phyloP scores from a whole-genome alignment of 2,329 filamentous ascomycete species.

The Ophiostoma piceae region DNA sequence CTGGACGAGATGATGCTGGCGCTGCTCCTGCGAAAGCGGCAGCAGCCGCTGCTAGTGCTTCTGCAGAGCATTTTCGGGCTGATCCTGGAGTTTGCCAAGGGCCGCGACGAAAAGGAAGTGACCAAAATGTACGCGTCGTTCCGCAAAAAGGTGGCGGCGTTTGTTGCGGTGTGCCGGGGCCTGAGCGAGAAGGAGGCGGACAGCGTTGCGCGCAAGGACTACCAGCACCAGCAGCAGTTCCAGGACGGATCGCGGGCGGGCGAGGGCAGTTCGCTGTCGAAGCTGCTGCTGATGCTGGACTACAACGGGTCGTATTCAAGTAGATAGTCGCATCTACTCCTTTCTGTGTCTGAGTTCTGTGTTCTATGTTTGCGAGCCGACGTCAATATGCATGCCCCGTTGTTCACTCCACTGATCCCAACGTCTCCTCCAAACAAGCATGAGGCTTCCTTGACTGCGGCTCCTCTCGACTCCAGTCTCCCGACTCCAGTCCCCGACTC shows the following conservation, averaged over 20 bases:
- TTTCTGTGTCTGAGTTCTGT: too few relatives aligned
- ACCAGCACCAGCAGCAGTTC: conserved; percentile 26
- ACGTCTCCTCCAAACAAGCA: background rate
- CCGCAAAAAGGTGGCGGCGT: conserved; percentile 65
- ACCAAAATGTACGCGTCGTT: conserved; percentile 57
- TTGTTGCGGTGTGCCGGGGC: conserved; percentile 65
- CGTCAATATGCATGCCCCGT: background rate
- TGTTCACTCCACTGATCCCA: background rate
- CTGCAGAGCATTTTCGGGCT: conserved; percentile 70
- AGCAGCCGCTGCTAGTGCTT: conserved; percentile 65
- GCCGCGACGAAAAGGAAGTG: conserved; percentile 31
- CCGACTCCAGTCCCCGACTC: background rate
- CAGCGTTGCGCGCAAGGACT: conserved; percentile 31
- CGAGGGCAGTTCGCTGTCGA: conserved; percentile 28
- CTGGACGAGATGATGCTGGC: conserved; percentile 71
- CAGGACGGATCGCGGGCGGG: conserved; percentile 22
- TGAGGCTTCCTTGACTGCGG: background rate
- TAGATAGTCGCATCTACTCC: too few relatives aligned
- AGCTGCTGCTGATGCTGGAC: conserved; percentile 33
- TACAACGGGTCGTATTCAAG: conserved; percentile 27
- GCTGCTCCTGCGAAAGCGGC: conserved; percentile 67
- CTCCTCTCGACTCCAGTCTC: background rate
- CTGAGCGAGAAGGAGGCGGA: conserved; percentile 59
- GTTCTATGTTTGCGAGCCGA: too few relatives aligned
- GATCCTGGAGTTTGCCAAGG: conserved; percentile 66